phyloP scores from a whole-genome alignment of 2,329 filamentous ascomycete genomes.

The Drechslerella stenobrocha region DNA sequence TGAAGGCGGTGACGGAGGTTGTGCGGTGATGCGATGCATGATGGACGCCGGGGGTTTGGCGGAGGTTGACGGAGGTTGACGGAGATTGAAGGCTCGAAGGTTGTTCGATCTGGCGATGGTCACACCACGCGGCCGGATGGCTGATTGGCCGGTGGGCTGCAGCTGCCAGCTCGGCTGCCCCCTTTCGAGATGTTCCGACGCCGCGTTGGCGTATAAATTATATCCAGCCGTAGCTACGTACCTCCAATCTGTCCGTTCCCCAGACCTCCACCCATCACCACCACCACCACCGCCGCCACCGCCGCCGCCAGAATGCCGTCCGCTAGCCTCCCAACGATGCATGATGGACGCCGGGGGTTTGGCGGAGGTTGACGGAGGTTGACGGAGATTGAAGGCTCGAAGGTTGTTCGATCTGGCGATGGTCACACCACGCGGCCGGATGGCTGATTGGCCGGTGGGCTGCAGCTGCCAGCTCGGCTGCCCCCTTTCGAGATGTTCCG shows the following conservation, averaged over 20 bases:
- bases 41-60: too few relatives aligned
- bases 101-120: neutral
- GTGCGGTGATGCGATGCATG: too few relatives aligned
- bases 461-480: slow-evolving; percentile 1
- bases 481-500: neutral
- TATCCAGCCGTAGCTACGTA: neutral
- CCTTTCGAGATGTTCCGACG: neutral
- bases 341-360: too few relatives aligned
- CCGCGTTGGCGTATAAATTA: neutral
- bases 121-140: neutral
- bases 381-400: too few relatives aligned
- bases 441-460: neutral
- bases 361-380: too few relatives aligned
- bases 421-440: slow-evolving; percentile 3
- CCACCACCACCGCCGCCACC: neutral
- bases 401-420: too few relatives aligned
- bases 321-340: slow-evolving; percentile 77
- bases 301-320: slow-evolving; percentile 69
- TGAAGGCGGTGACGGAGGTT: slow-evolving; percentile 60
- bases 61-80: too few relatives aligned
- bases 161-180: slow-evolving; percentile 2
- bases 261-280: neutral
- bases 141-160: neutral
- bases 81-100: too few relatives aligned
- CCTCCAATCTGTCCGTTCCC: neutral